A percentile compares a stretch with the other conserved stretches of the same genome.
Evolutionary conservation across 1,284 basidiomycete genomes (phyloP).

Genomic region (Gymnopus androsaceus): DNA sequence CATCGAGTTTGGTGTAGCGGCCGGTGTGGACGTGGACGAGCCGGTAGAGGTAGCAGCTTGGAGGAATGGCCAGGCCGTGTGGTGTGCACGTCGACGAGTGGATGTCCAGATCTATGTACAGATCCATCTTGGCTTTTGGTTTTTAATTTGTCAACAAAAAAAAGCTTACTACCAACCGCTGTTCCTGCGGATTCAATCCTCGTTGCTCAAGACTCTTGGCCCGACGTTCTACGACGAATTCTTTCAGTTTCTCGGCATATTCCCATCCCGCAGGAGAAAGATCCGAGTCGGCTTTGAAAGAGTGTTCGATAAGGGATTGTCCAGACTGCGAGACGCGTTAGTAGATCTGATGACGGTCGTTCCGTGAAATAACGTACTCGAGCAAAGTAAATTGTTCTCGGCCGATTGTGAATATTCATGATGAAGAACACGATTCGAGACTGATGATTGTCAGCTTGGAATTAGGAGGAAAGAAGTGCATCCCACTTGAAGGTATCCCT

Average conservation of each 20-base stretch:
- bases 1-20: not conserved
- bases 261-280: slow-evolving; percentile 94
- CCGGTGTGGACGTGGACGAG: too few species aligned
- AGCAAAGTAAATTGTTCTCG: slow-evolving; percentile 91
- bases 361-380: slow-evolving; percentile 69
- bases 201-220: slow-evolving; percentile 69
- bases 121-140: too few species aligned
- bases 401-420: slow-evolving; percentile 96
- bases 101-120: slow-evolving; percentile 91
- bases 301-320: slow-evolving; percentile 96
- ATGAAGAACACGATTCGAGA: slow-evolving; percentile 94
- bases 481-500: slow-evolving; percentile 79
- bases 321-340: too few species aligned
- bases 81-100: slow-evolving; percentile 87
- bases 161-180: slow-evolving; percentile 66
- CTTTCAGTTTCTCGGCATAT: slow-evolving; percentile 85
- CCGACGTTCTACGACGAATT: slow-evolving; percentile 80
- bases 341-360: too few species aligned
- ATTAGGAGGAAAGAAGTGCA: not conserved
- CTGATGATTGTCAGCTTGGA: slow-evolving; percentile 40
- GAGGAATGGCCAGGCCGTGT: slow-evolving; percentile 95
- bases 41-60: slow-evolving; percentile 33
- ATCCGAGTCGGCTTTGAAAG: slow-evolving; percentile 98
- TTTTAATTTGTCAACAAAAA: too few species aligned
- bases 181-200: slow-evolving; percentile 62